Percentiles rank a stretch among this genome's conserved stretches.
These are phyloP conservation scores for Debaryomyces subglobosus DNA, from an alignment of 1,139 yeast genomes.

Conservation along the genomic window DNA sequence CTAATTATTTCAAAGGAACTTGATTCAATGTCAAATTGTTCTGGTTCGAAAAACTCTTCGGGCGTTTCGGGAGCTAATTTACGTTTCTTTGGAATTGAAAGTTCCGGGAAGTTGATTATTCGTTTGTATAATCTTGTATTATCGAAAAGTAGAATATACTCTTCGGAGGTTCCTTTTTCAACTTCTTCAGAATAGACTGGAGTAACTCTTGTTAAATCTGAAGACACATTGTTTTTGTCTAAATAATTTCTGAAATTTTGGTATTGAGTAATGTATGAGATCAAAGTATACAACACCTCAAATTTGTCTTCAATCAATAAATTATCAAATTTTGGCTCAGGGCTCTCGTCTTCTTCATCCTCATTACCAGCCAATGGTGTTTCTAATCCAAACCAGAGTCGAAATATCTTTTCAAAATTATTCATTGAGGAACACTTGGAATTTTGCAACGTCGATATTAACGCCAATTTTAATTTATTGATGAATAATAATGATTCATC, in stretches of 20 bases:
- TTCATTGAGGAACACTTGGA: conserved; percentile 30
- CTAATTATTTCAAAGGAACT: conserved; percentile 36
- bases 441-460: conserved; percentile 40
- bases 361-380: conserved; percentile 40
- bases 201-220: conserved; percentile 34
- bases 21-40: conserved; percentile 34
- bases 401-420: conserved; percentile 51
- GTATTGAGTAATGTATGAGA: conserved; percentile 39
- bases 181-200: conserved; percentile 22
- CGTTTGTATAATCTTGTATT: conserved; percentile 47
- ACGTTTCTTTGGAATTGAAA: conserved; percentile 46
- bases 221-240: conserved; percentile 41
- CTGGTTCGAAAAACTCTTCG: conserved; percentile 26
- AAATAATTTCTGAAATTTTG: conserved; percentile 45
- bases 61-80: conserved; percentile 39
- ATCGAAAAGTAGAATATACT: conserved; percentile 48
- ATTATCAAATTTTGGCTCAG: conserved; percentile 33
- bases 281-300: conserved; percentile 46
- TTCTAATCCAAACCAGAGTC: conserved; percentile 45
- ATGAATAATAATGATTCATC: conserved; percentile 39
- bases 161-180: conserved; percentile 23
- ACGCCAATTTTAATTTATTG: conserved; percentile 42
- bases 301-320: conserved; percentile 49
- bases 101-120: conserved; percentile 31
- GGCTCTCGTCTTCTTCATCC: conserved; percentile 23